phyloP scores from a whole-genome alignment of 768 basidiomycete genomes.

The Nidula microcarpa region DNA sequence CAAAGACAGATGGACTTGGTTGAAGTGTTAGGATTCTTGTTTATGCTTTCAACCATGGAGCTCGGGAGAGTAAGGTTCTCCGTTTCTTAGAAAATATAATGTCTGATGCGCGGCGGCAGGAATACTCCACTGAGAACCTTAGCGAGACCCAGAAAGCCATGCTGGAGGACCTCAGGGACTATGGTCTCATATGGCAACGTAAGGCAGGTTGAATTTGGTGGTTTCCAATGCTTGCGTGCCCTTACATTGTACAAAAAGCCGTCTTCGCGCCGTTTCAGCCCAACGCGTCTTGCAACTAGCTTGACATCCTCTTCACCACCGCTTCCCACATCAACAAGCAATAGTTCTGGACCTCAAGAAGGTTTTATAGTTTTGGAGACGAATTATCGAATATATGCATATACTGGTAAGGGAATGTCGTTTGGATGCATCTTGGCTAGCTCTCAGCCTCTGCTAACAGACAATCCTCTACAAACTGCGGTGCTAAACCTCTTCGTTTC shows the following conservation, averaged over 20 bases:
- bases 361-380: conserved; percentile 97
- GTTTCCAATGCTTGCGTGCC: not conserved
- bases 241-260: conserved; percentile 36
- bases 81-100: conserved; percentile 7
- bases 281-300: conserved; percentile 92
- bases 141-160: conserved; percentile 80
- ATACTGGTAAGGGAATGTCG: conserved; percentile 65
- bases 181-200: conserved; percentile 89
- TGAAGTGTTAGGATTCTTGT: conserved; percentile 89
- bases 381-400: conserved; percentile 97
- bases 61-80: conserved; percentile 68
- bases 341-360: conserved; percentile 59
- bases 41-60: conserved; percentile 97
- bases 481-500: conserved; percentile 92
- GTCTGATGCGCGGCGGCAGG: conserved; percentile 40
- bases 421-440: conserved; percentile 16
- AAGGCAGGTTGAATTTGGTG: conserved; percentile 41
- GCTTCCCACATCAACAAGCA: conserved; percentile 60
- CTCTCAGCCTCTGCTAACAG: conserved; percentile 32
- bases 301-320: conserved; percentile 88
- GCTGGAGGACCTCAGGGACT: conserved; percentile 89
- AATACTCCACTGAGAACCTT: conserved; percentile 83
- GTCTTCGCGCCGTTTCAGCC: conserved; percentile 80
- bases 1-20: conserved; percentile 90
- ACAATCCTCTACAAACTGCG: conserved; percentile 94